Percentiles rank a stretch among this genome's conserved stretches.
Conservation (phyloP, 495 filamentous ascomycete species). For the Hypomontagnella monticulosa region DNA sequence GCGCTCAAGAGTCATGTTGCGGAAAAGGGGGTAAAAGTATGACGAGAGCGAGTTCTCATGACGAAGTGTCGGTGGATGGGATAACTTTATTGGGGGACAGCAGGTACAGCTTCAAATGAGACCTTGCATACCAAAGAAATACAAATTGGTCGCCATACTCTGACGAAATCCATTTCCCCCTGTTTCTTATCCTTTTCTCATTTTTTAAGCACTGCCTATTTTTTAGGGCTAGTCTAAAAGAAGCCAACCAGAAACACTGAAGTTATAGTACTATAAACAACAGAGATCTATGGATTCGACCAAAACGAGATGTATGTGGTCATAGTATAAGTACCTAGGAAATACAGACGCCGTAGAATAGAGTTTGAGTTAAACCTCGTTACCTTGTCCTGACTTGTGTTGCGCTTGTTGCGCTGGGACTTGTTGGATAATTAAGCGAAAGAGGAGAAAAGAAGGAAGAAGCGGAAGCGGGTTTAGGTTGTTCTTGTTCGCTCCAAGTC, state of each 20-base stretch:
- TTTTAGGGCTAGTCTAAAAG: not conserved
- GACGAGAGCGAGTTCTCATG: constrained; percentile 1
- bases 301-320: too few relatives aligned
- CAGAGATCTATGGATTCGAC: constrained; percentile 4
- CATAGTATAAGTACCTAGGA: too few relatives aligned
- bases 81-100: constrained; percentile 9
- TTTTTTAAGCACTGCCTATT: not conserved
- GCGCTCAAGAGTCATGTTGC: not conserved
- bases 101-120: constrained; percentile 1
- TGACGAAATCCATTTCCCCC: not conserved
- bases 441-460: constrained; percentile 11
- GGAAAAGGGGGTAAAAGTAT: constrained; percentile 4
- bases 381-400: constrained; percentile 1
- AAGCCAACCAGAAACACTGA: not conserved
- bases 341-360: too few relatives aligned
- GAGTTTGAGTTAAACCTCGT: too few relatives aligned
- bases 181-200: not conserved
- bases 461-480: not conserved
- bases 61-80: constrained; percentile 8
- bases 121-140: constrained; percentile 17
- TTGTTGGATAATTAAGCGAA: constrained; percentile 35
- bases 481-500: constrained; percentile 24
- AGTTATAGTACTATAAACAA: not conserved
- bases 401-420: constrained; percentile 7
- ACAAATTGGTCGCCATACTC: not conserved